Percentiles rank a stretch among this genome's conserved stretches.
Conservation (phyloP, 2,329 filamentous ascomycete species). For the Fusarium sp. region DNA sequence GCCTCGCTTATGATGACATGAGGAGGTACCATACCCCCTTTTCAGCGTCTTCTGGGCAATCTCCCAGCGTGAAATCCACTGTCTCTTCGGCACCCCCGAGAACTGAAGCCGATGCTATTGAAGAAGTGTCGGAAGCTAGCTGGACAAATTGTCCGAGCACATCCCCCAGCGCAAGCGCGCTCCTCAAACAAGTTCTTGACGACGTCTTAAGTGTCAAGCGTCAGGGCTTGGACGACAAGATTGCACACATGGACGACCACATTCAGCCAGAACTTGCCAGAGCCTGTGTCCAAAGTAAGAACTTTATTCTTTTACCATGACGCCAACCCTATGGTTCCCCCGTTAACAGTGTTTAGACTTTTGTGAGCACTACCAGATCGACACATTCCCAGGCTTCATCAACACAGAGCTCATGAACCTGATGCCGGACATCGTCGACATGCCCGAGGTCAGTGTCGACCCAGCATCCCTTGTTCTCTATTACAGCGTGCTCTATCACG, state of each 20-base stretch:
- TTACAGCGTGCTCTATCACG: slow-evolving; percentile 9
- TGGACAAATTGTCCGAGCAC: background rate
- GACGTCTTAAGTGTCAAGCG: background rate
- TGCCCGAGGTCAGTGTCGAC: slow-evolving; percentile 1
- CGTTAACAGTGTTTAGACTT: background rate
- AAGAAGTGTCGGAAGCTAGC: background rate
- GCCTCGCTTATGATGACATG: background rate
- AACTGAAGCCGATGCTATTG: background rate
- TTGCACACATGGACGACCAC: background rate
- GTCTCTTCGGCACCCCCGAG: background rate
- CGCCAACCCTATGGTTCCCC: background rate
- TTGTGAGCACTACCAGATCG: slow-evolving; percentile 5
- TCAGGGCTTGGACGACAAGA: background rate
- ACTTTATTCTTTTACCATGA: background rate
- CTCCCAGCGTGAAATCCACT: background rate
- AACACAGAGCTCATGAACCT: slow-evolving; percentile 11
- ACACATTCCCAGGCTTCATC: slow-evolving; percentile 7
- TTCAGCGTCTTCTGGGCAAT: background rate
- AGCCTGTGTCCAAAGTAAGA: background rate
- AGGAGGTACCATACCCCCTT: background rate
- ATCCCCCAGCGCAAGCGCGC: background rate
- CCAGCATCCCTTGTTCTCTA: slow-evolving; percentile 6
- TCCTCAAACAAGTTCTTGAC: slow-evolving; percentile 3
- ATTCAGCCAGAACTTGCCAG: background rate
- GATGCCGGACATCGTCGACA: slow-evolving; percentile 1